phyloP scores from a whole-genome alignment of 1,139 yeast species.

The Diutina pseudorugosa region DNA sequence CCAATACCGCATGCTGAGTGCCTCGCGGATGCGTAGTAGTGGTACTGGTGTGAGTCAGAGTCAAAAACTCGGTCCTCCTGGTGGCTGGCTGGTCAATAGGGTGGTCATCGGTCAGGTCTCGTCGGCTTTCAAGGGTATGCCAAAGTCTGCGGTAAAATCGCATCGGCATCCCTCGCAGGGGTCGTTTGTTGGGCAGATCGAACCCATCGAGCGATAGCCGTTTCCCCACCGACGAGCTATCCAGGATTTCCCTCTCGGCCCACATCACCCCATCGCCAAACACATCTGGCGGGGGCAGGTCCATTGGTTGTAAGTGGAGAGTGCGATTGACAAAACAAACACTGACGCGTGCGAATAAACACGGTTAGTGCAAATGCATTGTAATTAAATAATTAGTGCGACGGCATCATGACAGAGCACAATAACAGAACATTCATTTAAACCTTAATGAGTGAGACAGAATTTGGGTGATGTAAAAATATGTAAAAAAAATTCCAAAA shows the following conservation, averaged over 20 bases:
- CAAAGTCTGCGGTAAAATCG: not conserved
- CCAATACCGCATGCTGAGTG: not conserved
- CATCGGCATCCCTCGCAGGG: not conserved
- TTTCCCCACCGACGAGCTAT: not conserved
- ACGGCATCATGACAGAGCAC: too few relatives aligned
- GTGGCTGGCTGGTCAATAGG: not conserved
- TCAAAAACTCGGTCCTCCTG: not conserved
- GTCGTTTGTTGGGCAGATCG: not conserved
- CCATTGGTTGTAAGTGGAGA: too few relatives aligned
- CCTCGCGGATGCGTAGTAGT: not conserved
- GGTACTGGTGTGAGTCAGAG: not conserved
- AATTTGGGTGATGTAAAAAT: too few relatives aligned
- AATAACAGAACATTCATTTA: too few relatives aligned
- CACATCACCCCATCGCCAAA: not conserved
- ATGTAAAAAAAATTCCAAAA: too few relatives aligned
- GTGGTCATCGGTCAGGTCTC: not conserved
- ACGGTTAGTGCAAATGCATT: not conserved
- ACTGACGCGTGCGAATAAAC: not conserved
- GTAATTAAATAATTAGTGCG: too few relatives aligned
- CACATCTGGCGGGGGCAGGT: not conserved
- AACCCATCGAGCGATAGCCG: not conserved
- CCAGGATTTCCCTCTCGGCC: not conserved
- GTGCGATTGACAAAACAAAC: not conserved
- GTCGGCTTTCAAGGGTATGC: not conserved
- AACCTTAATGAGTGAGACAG: too few relatives aligned